phyloP scores from a whole-genome alignment of 345 rosid species.

The Boechera divaricarpa region DNA sequence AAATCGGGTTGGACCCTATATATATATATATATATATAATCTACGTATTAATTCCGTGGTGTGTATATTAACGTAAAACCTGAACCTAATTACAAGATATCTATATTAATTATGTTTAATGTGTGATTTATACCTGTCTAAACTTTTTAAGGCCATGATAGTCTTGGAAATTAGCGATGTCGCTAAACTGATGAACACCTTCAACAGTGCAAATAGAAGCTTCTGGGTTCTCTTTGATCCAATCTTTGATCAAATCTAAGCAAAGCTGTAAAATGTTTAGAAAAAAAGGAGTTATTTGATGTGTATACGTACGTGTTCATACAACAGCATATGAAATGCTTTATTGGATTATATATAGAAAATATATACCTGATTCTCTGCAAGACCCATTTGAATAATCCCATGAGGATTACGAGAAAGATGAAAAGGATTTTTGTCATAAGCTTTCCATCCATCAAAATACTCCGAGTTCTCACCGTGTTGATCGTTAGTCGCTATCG shows the following conservation, averaged over 20 bases:
- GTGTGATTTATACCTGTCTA: slow-evolving; percentile 55
- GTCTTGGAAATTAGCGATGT: slow-evolving; percentile 80
- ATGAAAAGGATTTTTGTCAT: slow-evolving; percentile 72
- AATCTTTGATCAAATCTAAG: slow-evolving; percentile 60
- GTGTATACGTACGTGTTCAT: neutral
- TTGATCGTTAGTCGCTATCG: slow-evolving; percentile 57
- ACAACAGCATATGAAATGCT: neutral
- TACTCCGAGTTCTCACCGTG: slow-evolving; percentile 86
- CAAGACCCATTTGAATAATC: slow-evolving; percentile 88
- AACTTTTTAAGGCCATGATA: slow-evolving; percentile 79
- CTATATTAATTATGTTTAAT: neutral
- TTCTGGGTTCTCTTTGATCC: slow-evolving; percentile 67
- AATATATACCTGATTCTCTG: slow-evolving; percentile 75
- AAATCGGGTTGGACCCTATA: too few relatives aligned
- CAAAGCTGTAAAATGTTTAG: slow-evolving; percentile 57
- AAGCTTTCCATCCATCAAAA: slow-evolving; percentile 90
- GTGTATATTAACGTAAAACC: neutral
- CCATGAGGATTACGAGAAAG: slow-evolving; percentile 60
- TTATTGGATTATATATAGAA: neutral
- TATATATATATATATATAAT: too few relatives aligned
- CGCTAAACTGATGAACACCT: slow-evolving; percentile 62
- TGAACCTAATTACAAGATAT: neutral
- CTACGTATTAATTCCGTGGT: too few relatives aligned
- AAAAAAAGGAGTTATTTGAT: neutral
- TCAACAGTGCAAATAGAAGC: slow-evolving; percentile 80